phyloP scores from a whole-genome alignment of 768 basidiomycete genomes.

The Agaricus subrufescens region DNA sequence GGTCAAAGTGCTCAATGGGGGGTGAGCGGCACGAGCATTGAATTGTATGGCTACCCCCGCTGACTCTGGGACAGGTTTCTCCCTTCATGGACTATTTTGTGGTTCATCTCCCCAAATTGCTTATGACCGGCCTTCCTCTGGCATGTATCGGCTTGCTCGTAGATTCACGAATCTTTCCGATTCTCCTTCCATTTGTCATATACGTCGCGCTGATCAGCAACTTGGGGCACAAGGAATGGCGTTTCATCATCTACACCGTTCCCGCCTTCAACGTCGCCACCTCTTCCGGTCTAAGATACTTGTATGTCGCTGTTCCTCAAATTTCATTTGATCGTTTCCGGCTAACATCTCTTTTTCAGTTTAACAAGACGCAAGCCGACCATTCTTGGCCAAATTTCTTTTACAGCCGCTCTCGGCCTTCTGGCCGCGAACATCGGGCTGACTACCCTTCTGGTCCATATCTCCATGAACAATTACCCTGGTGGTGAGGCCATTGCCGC shows the following conservation, averaged over 20 bases:
- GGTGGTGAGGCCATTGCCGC: slow-evolving; percentile 69
- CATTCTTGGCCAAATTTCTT: slow-evolving; percentile 39
- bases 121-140: slow-evolving; percentile 61
- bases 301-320: slow-evolving; percentile 43
- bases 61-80: slow-evolving; percentile 42
- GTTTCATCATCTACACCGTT: slow-evolving; percentile 87
- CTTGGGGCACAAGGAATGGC: slow-evolving; percentile 95
- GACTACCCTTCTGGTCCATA: slow-evolving; percentile 47
- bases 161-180: slow-evolving; percentile 44
- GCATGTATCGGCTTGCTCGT: slow-evolving; percentile 44
- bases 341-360: slow-evolving; percentile 26
- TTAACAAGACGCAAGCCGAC: slow-evolving; percentile 43
- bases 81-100: slow-evolving; percentile 66
- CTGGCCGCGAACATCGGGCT: slow-evolving; percentile 48
- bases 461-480: slow-evolving; percentile 82
- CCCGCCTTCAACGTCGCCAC: slow-evolving; percentile 80
- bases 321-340: neutral
- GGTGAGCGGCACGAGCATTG: slow-evolving; percentile 42
- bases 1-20: slow-evolving; percentile 94
- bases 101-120: slow-evolving; percentile 69
- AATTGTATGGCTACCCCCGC: slow-evolving; percentile 4
- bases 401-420: slow-evolving; percentile 41
- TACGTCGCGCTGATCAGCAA: slow-evolving; percentile 66
- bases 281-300: slow-evolving; percentile 53
- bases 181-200: slow-evolving; percentile 45